A percentile compares a stretch with the other conserved stretches of the same genome.
Conservation (phyloP, 2,329 filamentous ascomycete species). For the Phaeomoniella chlamydospora region DNA sequence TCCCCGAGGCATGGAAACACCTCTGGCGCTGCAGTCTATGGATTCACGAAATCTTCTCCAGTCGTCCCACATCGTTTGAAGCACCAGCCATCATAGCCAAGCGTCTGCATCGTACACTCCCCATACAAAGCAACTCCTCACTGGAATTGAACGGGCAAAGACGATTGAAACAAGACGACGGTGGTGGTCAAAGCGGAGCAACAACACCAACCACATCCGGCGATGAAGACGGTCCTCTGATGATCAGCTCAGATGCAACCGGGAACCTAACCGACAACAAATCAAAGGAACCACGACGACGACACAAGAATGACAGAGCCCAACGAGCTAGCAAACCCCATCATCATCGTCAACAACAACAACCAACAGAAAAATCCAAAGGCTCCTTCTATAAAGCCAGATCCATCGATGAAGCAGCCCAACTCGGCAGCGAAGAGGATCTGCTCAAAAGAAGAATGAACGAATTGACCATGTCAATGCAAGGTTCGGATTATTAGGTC, state of each 20-base stretch:
- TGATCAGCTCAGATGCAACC: constrained; percentile 11
- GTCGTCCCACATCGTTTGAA: constrained; percentile 28
- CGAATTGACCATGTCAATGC: constrained; percentile 36
- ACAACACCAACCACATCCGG: constrained; percentile 1
- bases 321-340: constrained; percentile 10
- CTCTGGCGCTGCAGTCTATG: constrained; percentile 65
- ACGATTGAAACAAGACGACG: constrained; percentile 2
- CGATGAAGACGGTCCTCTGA: constrained; percentile 12
- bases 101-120: constrained; percentile 5
- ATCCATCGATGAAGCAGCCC: constrained; percentile 30
- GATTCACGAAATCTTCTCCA: constrained; percentile 64
- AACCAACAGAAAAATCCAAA: background rate
- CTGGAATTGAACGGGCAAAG: constrained; percentile 24
- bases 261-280: background rate
- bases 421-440: constrained; percentile 42
- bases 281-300: background rate
- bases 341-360: constrained; percentile 16
- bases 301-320: constrained; percentile 3
- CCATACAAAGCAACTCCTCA: constrained; percentile 3
- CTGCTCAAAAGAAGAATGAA: constrained; percentile 40
- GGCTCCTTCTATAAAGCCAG: background rate
- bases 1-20: constrained; percentile 80
- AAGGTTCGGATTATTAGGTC: constrained; percentile 22
- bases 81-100: constrained; percentile 18
- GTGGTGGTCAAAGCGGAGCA: constrained; percentile 1